A percentile compares a stretch with the other conserved stretches of the same genome.
Evolutionary conservation across 495 filamentous ascomycete genomes (phyloP).

Genomic region (Talaromyces wortmannii): DNA sequence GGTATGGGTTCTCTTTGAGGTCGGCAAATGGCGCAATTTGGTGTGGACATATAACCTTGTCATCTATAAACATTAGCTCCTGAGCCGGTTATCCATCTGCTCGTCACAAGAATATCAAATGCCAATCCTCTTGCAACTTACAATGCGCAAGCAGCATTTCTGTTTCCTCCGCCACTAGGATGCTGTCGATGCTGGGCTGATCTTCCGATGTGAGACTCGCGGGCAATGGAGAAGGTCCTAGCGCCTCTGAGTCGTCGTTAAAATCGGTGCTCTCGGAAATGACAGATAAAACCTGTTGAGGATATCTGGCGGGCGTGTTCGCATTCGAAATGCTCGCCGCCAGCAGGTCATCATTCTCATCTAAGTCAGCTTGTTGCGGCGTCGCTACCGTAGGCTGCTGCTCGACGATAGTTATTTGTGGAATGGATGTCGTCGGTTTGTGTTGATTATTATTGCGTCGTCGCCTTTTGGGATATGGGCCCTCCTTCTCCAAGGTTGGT

Average conservation of each 20-base stretch:
- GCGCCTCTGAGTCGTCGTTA: background rate
- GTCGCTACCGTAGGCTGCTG: background rate
- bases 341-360: background rate
- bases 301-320: background rate
- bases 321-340: background rate
- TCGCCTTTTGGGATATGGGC: background rate
- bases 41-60: constrained; percentile 27
- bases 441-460: background rate
- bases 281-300: background rate
- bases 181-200: background rate
- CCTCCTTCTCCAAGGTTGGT: background rate
- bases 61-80: constrained; percentile 15
- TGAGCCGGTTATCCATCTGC: background rate
- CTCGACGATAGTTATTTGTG: background rate
- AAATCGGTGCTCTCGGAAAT: background rate
- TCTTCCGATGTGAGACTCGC: background rate
- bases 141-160: constrained; percentile 20
- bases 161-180: constrained; percentile 7
- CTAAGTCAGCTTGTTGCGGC: background rate
- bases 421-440: background rate
- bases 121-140: constrained; percentile 4
- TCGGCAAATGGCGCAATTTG: constrained; percentile 24
- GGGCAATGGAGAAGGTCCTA: background rate
- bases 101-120: background rate
- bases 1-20: constrained; percentile 24